phyloP scores from a whole-genome alignment of 2,329 filamentous ascomycete genomes.

The Periconia sp. region DNA sequence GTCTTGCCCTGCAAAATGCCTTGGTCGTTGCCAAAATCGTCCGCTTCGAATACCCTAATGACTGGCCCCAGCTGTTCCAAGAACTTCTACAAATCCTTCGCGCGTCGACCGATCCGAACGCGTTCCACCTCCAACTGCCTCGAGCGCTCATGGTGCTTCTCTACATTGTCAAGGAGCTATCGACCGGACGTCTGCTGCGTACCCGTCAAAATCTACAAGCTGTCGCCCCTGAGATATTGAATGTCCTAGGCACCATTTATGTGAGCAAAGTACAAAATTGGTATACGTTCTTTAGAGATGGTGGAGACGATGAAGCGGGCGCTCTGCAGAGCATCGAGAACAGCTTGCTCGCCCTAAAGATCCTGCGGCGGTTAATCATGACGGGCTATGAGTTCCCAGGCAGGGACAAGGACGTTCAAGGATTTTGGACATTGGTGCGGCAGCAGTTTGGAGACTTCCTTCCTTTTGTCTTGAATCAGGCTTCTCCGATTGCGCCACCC shows the following conservation, averaged over 20 bases:
- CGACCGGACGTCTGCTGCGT: constrained; percentile 73
- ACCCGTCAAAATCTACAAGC: constrained; percentile 77
- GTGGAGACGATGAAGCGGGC: constrained; percentile 59
- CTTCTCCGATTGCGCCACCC: constrained; percentile 51
- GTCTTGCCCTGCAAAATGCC: constrained; percentile 83
- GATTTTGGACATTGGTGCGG: constrained; percentile 80
- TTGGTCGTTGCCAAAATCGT: constrained; percentile 85
- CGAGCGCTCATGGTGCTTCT: constrained; percentile 77
- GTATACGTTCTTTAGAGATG: constrained; percentile 62
- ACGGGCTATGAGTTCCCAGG: constrained; percentile 84
- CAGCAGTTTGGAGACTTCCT: constrained; percentile 76
- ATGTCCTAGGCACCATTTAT: constrained; percentile 77
- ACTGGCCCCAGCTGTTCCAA: constrained; percentile 64
- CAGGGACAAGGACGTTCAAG: constrained; percentile 70
- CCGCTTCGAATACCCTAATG: constrained; percentile 82
- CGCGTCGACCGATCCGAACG: constrained; percentile 50
- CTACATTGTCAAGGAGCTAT: constrained; percentile 87
- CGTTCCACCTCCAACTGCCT: constrained; percentile 66
- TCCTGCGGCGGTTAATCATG: constrained; percentile 75
- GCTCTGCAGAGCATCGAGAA: constrained; percentile 69
- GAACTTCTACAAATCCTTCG: constrained; percentile 60
- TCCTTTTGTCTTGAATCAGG: constrained; percentile 60
- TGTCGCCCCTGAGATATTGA: constrained; percentile 80
- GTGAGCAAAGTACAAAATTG: constrained; percentile 70
- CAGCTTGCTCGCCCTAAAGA: constrained; percentile 77